Percentiles rank a stretch among this genome's conserved stretches.
phyloP scores from a whole-genome alignment of 2,329 filamentous ascomycete genomes.

The Chaetomium olivaceum region DNA sequence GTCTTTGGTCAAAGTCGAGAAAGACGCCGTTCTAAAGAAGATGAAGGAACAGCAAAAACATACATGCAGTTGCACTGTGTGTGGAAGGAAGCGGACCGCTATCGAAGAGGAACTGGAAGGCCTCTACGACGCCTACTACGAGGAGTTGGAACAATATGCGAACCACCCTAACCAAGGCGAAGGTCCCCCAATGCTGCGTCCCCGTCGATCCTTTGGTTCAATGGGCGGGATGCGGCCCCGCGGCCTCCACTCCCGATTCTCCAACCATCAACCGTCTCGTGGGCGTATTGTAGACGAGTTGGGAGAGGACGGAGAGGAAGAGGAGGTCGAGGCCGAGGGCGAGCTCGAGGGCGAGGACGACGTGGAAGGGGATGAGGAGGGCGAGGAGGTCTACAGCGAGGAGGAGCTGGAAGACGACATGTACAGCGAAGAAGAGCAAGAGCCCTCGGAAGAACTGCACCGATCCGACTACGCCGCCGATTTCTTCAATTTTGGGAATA shows the following conservation, averaged over 20 bases:
- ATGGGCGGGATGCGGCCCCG: slow-evolving; percentile 58
- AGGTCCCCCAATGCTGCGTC: slow-evolving; percentile 67
- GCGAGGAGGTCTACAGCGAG: slow-evolving; percentile 61
- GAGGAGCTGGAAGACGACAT: slow-evolving; percentile 59
- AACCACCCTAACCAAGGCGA: slow-evolving; percentile 74
- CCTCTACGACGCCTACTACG: slow-evolving; percentile 96
- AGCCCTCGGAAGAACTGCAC: slow-evolving; percentile 48
- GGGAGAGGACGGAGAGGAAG: slow-evolving; percentile 56
- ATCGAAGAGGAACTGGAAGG: slow-evolving; percentile 98
- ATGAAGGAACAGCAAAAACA: slow-evolving; percentile 99
- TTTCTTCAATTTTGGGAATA: slow-evolving; percentile 97
- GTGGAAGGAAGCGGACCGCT: slow-evolving; percentile 90
- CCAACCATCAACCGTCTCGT: slow-evolving; percentile 68
- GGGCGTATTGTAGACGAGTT: slow-evolving; percentile 72
- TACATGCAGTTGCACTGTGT: slow-evolving; percentile 97
- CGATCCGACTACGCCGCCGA: slow-evolving; percentile 72
- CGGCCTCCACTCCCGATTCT: slow-evolving; percentile 59
- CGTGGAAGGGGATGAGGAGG: slow-evolving; percentile 41
- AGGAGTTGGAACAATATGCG: slow-evolving; percentile 96
- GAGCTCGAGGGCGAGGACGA: slow-evolving; percentile 57
- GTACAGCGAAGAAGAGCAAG: slow-evolving; percentile 63
- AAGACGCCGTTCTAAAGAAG: slow-evolving; percentile 95
- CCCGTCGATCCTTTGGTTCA: slow-evolving; percentile 63
- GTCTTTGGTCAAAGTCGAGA: slow-evolving; percentile 95
- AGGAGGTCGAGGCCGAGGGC: slow-evolving; percentile 56